Evolutionary conservation across 805 yeast species (phyloP), one percentile per base, ranked within the genome.

Genomic region (Kluyveromyces wickerhamii): DNA sequence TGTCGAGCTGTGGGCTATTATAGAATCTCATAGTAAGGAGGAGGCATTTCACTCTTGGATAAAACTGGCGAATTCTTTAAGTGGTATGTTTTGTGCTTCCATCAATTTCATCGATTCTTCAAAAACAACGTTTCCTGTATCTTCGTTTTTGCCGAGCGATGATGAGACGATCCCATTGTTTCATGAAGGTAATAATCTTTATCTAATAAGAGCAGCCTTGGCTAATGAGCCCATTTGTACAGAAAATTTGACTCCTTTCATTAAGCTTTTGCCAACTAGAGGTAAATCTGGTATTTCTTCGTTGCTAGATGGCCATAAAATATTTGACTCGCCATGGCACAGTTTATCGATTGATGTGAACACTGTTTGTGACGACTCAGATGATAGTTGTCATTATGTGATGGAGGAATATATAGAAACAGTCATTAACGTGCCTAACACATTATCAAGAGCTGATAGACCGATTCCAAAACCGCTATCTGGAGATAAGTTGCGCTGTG

Each of bases 191-290:
- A 69, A 72, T 37, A 52, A 65, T 4, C 51, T 77, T 17, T 82
- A 66, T 48, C 59, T 79, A 14, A 53, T 88, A 42, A 69, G 94
- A 41, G 95, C 96, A 5, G 83, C 96, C 0, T 69, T 92, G 32
- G 96, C 98, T 1, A 74, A 89, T 41, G 98, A 92, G 53, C 95
- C 96, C 0, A 78, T 92, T 12, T 92, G 98, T 59, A 92, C 98
- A 0, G 98, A 92, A 57, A 92, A 92, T 60, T 67, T 92, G 52
- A 89, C 98, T 0, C 97, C 98, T 0, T 86, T 89, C 47, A 58
- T 92, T 42, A 88, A 87, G 53, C 65, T 92, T 41, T 67, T 92
- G 19, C 97, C 98, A 3, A 83, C 96, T 8, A 79, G 85, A 52
- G 96, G 96, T 2, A 81, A 79, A 54, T 77, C 94, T 0, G 98